Conservation (phyloP, 2,329 filamentous ascomycete genomes). For the Exophiala sideris region DNA sequence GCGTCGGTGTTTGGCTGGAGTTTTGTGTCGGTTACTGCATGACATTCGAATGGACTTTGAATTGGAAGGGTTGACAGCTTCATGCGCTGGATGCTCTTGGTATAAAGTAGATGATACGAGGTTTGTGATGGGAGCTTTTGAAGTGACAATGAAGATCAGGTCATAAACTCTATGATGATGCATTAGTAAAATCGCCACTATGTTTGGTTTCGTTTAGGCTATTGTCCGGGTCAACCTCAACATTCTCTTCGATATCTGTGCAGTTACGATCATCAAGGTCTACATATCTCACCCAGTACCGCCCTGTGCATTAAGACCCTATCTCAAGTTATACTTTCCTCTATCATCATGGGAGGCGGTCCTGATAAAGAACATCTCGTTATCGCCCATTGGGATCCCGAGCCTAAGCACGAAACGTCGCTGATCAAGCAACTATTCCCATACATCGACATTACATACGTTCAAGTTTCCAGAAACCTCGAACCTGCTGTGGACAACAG, state of each 20-base stretch:
- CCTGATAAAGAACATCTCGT: conserved; percentile 41
- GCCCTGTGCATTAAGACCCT: background rate
- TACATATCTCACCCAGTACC: background rate
- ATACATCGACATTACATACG: conserved; percentile 45
- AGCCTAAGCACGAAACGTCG: conserved; percentile 38
- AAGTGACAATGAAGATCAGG: too few species aligned
- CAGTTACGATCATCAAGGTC: background rate
- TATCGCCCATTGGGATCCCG: conserved; percentile 41
- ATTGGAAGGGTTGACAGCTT: too few species aligned
- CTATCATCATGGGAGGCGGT: conserved; percentile 45
- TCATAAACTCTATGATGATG: too few species aligned
- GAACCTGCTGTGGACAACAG: conserved; percentile 7
- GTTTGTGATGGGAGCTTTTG: too few species aligned
- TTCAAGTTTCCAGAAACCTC: conserved; percentile 29
- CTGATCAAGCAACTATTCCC: conserved; percentile 43
- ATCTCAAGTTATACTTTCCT: background rate
- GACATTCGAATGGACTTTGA: background rate
- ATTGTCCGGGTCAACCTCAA: too few species aligned
- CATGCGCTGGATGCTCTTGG: too few species aligned
- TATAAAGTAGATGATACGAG: too few species aligned
- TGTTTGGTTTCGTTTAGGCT: too few species aligned
- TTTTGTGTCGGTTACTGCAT: background rate
- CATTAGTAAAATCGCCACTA: too few species aligned
- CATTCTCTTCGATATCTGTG: too few species aligned
- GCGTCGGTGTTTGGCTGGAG: conserved; percentile 1